Evolutionary conservation across 1,139 yeast species (phyloP), one percentile per base, ranked within the genome.

Genomic region (Candida sanyaensis): DNA sequence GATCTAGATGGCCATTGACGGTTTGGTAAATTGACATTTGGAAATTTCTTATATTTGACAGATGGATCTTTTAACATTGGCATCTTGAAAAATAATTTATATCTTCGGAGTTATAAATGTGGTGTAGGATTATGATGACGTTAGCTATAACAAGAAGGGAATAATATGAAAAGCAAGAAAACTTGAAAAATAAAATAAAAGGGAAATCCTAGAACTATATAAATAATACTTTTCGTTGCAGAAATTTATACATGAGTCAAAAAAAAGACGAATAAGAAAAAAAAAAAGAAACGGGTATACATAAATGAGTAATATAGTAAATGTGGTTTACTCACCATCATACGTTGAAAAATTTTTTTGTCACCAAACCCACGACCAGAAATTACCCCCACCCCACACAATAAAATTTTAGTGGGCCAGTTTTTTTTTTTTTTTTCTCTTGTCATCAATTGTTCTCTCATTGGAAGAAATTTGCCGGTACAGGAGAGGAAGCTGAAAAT

Each of bases 1-100:
- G 62, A 54, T 43, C 69, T 70, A 39, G 64, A 57, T 2, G 80
- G 80, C 80, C 80, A 75, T 27, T 65, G 65, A 55, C 80, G 64
- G 54, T 71, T 64, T 4, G 75, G 73, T 44, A 75, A 67, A 21
- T 66, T 51, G 30, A 75, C 64, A 7, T 70, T 68, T 38, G 68
- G 66, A 54, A 72, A 73, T 3, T 75, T 63, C 38, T 60, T 63
- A 54, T 75, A 75, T 53, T 75, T 75, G 37, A 52, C 57, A 21
- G 76, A 68, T 1, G 80, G 80, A 47, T 74, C 78, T 53, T 60
- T 61, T 42, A 75, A 64, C 78, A 75, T 74, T 49, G 46, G 26
- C 48, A 47, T 37, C 23, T 17, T 30, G 34, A 24, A 12, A 2
- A 17, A 17, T 17, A 3, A 17, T 17, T 17, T 17, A 17, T 17